Evolutionary conservation across 164 flowering plant species (phyloP), one percentile per base, ranked within the genome.

Genomic region (Malania oleifera): DNA sequence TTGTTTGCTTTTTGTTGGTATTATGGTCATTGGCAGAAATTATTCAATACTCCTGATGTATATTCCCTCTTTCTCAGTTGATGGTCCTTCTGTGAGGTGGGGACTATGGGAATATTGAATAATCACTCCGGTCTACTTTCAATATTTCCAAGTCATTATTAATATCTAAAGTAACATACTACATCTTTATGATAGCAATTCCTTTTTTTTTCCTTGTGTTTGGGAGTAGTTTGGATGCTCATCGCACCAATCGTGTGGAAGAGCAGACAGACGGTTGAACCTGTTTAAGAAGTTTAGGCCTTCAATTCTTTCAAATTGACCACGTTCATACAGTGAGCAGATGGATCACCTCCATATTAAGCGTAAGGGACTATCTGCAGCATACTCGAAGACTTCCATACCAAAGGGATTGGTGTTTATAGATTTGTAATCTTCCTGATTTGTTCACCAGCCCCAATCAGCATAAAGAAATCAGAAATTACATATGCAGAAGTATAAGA

Each of bases 221-320:
- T n/a, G n/a, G n/a, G n/a, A n/a, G 79, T 82, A 87, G 95, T 83
- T 28, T 87, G 91, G 95, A 82, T 82, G 91, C 69, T 85, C 62
- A 76, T 81, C 43, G 89, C 87, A 15, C 89, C 89, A 24, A 65
- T 79, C 18, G 49, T 85, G 52, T 77, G 80, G 84, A 80, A 81
- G 64, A 67, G 59, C 46, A 75, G 76, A 64, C 74, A 66, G 55
- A 45, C 72, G 9, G 65, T 34, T 9, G 77, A 59, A 73, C 39
- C 73, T 15, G 20, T 67, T 12, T 70, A 48, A 67, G 29, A 57
- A 46, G 29, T 44, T 40, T 10, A 12, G 37, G 27, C 18, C 22
- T 6, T n/a, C 1, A 3, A 19, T 34, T 57, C 40, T 47, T 64
- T 48, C 45, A 7, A 20, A 26, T 8, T 47, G 63, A 37, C 56